Conservation (phyloP, 1,139 yeast species). For the Candida sp. region DNA sequence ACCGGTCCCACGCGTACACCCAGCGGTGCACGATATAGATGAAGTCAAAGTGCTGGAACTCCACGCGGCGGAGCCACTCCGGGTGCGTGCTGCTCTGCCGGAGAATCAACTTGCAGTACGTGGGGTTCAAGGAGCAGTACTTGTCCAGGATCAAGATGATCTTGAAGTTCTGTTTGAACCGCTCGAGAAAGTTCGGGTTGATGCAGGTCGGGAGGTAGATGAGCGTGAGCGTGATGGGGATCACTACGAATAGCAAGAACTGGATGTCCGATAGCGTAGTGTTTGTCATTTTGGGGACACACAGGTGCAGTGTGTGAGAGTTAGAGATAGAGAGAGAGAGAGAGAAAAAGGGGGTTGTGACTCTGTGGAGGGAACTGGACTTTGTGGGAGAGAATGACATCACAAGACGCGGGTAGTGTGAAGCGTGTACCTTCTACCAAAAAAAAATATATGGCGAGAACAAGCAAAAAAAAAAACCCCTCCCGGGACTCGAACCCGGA, state of each 20-base stretch:
- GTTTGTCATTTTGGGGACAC: no score
- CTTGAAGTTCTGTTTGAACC: slow-evolving; percentile 17
- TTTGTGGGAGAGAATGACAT: background rate
- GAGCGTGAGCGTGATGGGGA: slow-evolving; percentile 11
- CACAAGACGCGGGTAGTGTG: background rate
- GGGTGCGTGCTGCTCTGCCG: slow-evolving; percentile 12
- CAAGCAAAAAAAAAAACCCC: slow-evolving; percentile 50
- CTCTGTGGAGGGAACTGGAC: no score
- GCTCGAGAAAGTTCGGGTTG: slow-evolving; percentile 10
- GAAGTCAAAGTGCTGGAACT: slow-evolving; percentile 19
- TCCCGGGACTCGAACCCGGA: slow-evolving; percentile 98
- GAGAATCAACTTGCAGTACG: slow-evolving; percentile 17
- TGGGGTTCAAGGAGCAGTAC: slow-evolving; percentile 19
- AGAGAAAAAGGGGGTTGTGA: background rate
- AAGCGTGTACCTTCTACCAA: background rate
- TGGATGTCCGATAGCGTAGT: background rate
- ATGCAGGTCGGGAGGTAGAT: slow-evolving; percentile 7
- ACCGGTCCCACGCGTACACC: slow-evolving; percentile 18
- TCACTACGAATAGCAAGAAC: slow-evolving; percentile 8
- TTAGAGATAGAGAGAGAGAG: background rate
- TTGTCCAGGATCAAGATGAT: slow-evolving; percentile 17
- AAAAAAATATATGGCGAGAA: background rate
- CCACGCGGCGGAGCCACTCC: slow-evolving; percentile 11
- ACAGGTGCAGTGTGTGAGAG: background rate
- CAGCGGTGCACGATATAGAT: slow-evolving; percentile 20